Conservation (phyloP, 2,329 filamentous ascomycete genomes). For the Aspergillus nomiae region DNA sequence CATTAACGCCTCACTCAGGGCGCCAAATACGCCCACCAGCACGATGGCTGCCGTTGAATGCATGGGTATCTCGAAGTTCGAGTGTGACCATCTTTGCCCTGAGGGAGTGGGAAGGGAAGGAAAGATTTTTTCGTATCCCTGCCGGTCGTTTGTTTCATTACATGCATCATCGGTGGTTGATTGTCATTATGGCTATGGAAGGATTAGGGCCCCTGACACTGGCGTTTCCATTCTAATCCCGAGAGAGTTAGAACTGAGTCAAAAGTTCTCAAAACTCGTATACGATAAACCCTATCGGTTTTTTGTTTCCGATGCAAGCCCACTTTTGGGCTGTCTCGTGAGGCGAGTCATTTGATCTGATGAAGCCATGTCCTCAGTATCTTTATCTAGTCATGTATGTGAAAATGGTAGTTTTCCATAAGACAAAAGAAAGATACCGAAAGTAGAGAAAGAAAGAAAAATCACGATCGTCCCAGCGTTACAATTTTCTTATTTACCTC, state of each 20-base stretch:
- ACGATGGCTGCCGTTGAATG: conserved; percentile 2
- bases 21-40: conserved; percentile 10
- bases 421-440: too few relatives aligned
- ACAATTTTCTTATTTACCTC: neutral
- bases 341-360: neutral
- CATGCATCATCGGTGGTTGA: neutral
- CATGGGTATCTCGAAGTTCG: conserved; percentile 3
- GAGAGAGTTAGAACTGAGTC: neutral
- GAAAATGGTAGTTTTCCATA: neutral
- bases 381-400: neutral
- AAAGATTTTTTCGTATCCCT: neutral
- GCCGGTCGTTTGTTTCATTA: neutral
- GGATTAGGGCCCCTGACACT: neutral
- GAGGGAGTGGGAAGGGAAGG: neutral
- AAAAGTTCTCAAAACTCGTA: neutral
- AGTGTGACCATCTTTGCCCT: neutral
- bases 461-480: neutral
- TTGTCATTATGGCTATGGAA: neutral
- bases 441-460: neutral
- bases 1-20: conserved; percentile 13
- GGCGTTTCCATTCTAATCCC: neutral
- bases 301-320: neutral
- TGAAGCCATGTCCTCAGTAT: neutral
- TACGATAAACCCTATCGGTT: neutral
- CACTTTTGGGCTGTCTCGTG: neutral